Conservation (phyloP, 2,329 filamentous ascomycete species). For the Talaromyces sp. region DNA sequence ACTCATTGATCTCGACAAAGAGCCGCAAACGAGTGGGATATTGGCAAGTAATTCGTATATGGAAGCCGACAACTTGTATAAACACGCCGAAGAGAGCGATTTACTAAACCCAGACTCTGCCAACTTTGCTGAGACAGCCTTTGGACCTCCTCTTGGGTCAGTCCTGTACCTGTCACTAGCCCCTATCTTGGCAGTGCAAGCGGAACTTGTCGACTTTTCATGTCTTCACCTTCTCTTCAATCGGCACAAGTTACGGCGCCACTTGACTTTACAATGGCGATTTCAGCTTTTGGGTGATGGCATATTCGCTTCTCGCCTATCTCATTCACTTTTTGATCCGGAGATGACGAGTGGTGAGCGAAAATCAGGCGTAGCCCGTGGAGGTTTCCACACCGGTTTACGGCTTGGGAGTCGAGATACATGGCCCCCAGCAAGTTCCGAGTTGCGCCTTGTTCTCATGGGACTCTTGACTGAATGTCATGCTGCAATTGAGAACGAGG, state of each 20-base stretch:
- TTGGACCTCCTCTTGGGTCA: constrained; percentile 39
- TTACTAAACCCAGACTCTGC: constrained; percentile 14
- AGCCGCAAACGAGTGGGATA: constrained; percentile 19
- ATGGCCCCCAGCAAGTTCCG: constrained; percentile 93
- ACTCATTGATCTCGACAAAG: constrained; percentile 30
- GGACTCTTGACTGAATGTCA: constrained; percentile 77
- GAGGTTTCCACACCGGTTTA: constrained; percentile 71
- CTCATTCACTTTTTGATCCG: constrained; percentile 78
- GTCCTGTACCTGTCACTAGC: constrained; percentile 67
- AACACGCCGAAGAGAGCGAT: constrained; percentile 22
- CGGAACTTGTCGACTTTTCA: constrained; percentile 69
- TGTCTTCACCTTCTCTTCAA: constrained; percentile 73
- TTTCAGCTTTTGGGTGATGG: constrained; percentile 85
- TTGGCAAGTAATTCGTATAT: constrained; percentile 19
- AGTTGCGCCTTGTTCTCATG: constrained; percentile 83
- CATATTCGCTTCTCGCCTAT: constrained; percentile 72
- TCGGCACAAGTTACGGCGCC: constrained; percentile 63
- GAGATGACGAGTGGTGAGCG: constrained; percentile 75
- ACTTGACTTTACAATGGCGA: constrained; percentile 68
- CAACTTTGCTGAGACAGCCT: constrained; percentile 15
- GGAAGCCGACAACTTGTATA: constrained; percentile 24
- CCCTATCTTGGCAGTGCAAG: constrained; percentile 68
- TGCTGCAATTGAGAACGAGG: constrained; percentile 23
- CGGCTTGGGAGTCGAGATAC: constrained; percentile 72
- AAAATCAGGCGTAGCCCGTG: constrained; percentile 61